Conservation (phyloP, 169 alveolate genomes). For the Cytauxzoon felis region DNA sequence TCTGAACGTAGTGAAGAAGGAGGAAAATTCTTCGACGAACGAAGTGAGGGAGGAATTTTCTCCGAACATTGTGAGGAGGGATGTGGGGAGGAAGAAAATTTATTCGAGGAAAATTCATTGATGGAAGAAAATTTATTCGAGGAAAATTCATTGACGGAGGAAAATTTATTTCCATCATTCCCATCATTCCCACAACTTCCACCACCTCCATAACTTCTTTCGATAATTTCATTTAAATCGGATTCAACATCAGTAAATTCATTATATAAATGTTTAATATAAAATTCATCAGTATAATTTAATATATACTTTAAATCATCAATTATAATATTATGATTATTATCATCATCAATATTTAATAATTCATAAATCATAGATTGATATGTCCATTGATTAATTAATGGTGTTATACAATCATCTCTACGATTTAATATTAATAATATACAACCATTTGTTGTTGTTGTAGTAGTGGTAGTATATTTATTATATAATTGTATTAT, state of each 20-base stretch:
- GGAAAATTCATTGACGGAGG: too few species aligned
- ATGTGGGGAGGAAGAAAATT: too few species aligned
- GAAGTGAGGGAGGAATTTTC: too few species aligned
- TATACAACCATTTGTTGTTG: conserved; percentile 56
- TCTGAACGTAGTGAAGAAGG: too few species aligned
- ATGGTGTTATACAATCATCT: conserved; percentile 95
- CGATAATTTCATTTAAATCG: conserved; percentile 81
- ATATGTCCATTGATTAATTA: conserved; percentile 95
- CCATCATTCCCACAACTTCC: too few species aligned
- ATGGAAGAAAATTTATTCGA: too few species aligned
- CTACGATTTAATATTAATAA: conserved; percentile 89
- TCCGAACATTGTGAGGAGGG: too few species aligned
- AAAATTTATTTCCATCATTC: too few species aligned
- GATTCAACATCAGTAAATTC: conserved; percentile 92
- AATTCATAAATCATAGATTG: conserved; percentile 95
- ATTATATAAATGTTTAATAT: conserved; percentile 79
- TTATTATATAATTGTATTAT: conserved; percentile 31
- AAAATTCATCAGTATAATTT: conserved; percentile 87
- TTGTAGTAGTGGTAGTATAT: conserved; percentile 39
- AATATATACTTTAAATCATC: conserved; percentile 76
- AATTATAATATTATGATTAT: conserved; percentile 69
- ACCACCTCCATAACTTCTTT: conserved; percentile 79
- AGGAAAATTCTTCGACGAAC: too few species aligned
- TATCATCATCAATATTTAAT: conserved; percentile 84
- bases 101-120: too few species aligned